phyloP scores from a whole-genome alignment of 164 flowering plant genomes.

The Houttuynia cordata region DNA sequence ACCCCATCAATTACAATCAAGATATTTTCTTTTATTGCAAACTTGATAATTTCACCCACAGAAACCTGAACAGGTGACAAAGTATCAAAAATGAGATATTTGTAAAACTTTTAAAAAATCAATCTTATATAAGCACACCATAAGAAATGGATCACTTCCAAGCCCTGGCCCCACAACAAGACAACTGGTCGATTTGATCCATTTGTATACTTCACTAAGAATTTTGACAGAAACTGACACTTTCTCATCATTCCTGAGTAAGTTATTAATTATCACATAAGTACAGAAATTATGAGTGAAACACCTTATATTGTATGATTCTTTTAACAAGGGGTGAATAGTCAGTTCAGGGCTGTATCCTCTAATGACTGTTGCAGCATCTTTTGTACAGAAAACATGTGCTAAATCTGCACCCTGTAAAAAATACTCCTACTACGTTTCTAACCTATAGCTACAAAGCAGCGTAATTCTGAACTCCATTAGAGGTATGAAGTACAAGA shows the following conservation, averaged over 20 bases:
- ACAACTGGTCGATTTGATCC: no score
- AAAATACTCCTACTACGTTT: not conserved
- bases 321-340: conserved; percentile 90
- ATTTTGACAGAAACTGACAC: conserved; percentile 30
- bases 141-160: conserved; percentile 91
- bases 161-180: conserved; percentile 96
- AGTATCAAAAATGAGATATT: no score
- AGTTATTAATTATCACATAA: conserved; percentile 8
- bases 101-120: not conserved
- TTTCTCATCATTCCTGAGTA: conserved; percentile 60
- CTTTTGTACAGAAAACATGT: conserved; percentile 92
- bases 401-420: conserved; percentile 94
- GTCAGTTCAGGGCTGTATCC: conserved; percentile 95
- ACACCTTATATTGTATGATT: conserved; percentile 83
- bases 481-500: not conserved
- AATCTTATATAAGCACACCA: conserved; percentile 32
- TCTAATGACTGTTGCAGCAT: conserved; percentile 89
- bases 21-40: conserved; percentile 55
- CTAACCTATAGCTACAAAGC: not conserved
- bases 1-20: conserved; percentile 96
- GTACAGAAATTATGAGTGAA: not conserved
- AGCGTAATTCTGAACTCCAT: no score
- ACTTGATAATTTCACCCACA: conserved; percentile 69
- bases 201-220: conserved; percentile 72
- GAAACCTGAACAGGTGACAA: conserved; percentile 73